Evolutionary conservation across 352 stramenopile genomes (phyloP), one percentile per base, ranked within the genome.

Genomic region (Blastocystis sp.): DNA sequence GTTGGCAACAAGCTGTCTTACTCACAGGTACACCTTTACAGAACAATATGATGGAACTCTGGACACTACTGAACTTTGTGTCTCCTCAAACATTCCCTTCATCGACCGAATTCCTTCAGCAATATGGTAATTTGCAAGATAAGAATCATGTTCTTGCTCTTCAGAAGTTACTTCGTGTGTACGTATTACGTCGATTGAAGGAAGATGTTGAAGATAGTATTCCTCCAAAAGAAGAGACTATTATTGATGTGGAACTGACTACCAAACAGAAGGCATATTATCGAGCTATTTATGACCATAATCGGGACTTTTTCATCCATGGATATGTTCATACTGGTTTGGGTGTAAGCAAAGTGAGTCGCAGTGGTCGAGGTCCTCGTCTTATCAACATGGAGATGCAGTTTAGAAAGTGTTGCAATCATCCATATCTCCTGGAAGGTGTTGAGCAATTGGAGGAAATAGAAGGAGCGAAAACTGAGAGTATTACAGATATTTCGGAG

Each of bases 311-410:
- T 32, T 77, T 96, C 57, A 63, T 78, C 19, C 77, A 78, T 12
- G 88, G 88, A 16, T 89, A 78, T 56, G 77, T 89, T 27, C 61
- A 43, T 9, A 58, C 54, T 21, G 93, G 95, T 88, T 89, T 90
- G n/a, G 77, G 77, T 39, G 46, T 78, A 65, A 90, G 89, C 9
- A 89, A 92, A 7, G 39, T 89, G 21, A 46, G 43, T 21, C 12
- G 43, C 12, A 37, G 21, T n/a, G 39, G 49, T 24, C 65, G 51
- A 12, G 77, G 56, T 0, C 93, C 93, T 0, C 92, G 92, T 71
- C 91, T 99, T 29, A 98, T 98, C 89, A 99, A 99, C 90, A 94
- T 99, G 80, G 95, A 98, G 51, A 97, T 99, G 91, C 94, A 99
- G 90, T 90, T 99, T 32, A 91, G 96, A 46, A 99, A 99, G 89